Base-by-base conservation (phyloP, 257 asterid genomes). In the Salvia hispanica region DNA sequence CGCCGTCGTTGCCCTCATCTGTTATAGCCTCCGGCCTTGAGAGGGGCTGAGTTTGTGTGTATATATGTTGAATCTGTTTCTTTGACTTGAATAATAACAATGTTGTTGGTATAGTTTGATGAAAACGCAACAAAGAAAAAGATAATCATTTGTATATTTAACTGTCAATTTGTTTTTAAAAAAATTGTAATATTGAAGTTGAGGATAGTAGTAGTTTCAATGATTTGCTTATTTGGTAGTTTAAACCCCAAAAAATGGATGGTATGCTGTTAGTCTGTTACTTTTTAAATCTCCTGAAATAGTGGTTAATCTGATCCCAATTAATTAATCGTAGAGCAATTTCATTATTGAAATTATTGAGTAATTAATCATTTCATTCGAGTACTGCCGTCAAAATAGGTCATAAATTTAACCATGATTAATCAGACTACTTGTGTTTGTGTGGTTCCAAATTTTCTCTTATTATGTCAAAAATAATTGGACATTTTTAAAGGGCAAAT, bases 1-100 rank as follows among this genome's bases (percentile, higher is more conserved):
- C 60, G 80, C 78, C 14, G 12, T 80, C 4, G 52, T 78, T 36
- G 42, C 80, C 40, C 71, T 77, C 52, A 34, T 75, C 5, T 74
- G 61, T 15, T 81, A 59, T 39, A 44, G 64, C 46, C 58, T 74
- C 12, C 45, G 74, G 5, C 28, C 39, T 64, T 78, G 69, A 63
- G 7, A 4, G 0, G 0, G 33, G 10, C 31, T 25, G 31, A 11
- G 16, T 2, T 28, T 28, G 31, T 25, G 31, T 25, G 31, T 28
- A 6, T 55, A 40, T 28, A 55, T 5, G 9, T 64, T 48, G 59
- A 25, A 50, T 52, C 14, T 18, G 14, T 3, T 9, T 39, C 3
- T 14, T 40, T 54, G 31, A 39, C 15, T 31, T 39, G 68, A 4
- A 0, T 45, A 44, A 13, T 2, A 14, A 28, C 9, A 31, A 33